phyloP scores from a whole-genome alignment of 345 rosid genomes.

The Erucastrum elatum region DNA sequence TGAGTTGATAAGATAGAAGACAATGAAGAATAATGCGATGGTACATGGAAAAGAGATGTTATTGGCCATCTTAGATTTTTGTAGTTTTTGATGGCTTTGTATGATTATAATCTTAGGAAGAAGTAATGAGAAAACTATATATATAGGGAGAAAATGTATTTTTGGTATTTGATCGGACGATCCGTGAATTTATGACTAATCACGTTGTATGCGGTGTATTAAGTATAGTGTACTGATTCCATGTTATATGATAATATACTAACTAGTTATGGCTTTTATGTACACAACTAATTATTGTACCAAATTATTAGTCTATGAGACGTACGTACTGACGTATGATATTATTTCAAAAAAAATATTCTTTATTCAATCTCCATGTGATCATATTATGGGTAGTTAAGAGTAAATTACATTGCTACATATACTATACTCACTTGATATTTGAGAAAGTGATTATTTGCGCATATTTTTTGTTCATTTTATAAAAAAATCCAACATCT shows the following conservation, averaged over 20 bases:
- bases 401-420: not conserved
- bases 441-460: not conserved
- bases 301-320: not conserved
- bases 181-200: too few species aligned
- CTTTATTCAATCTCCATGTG: not conserved
- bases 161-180: too few species aligned
- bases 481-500: not conserved
- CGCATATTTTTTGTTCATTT: not conserved
- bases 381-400: not conserved
- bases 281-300: too few species aligned
- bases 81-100: conserved; percentile 5
- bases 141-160: too few species aligned
- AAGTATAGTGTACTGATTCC: conserved; percentile 29
- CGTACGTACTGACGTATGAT: not conserved
- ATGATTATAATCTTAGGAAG: not conserved
- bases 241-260: conserved; percentile 6
- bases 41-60: conserved; percentile 1
- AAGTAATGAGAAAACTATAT: too few species aligned
- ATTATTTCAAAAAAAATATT: not conserved
- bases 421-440: not conserved
- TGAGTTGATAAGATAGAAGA: conserved; percentile 8
- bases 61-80: conserved; percentile 29
- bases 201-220: too few species aligned
- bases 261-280: not conserved
- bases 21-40: conserved; percentile 4